Conservation (phyloP, 1,284 basidiomycete species). For the Mycena citricolor region DNA sequence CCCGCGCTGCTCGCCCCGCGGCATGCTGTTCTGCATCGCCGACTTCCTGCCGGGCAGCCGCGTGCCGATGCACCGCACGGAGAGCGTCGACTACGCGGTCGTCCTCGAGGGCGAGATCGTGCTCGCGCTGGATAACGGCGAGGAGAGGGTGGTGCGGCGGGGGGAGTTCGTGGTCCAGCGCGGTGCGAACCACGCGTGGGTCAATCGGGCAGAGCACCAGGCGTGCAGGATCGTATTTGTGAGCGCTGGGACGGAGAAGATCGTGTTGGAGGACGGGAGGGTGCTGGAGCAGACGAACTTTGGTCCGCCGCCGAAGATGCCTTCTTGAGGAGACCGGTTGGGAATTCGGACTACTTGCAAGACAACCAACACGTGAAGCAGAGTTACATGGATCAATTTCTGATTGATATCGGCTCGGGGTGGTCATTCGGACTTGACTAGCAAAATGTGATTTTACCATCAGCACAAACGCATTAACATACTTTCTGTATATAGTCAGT, state of each 20-base stretch:
- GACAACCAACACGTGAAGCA: too few species aligned
- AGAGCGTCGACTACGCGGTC: conserved; percentile 9
- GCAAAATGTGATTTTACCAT: too few species aligned
- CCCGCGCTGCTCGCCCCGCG: conserved; percentile 5
- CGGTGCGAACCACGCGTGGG: conserved; percentile 1
- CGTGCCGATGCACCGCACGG: conserved; percentile 11
- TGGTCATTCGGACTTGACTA: too few species aligned
- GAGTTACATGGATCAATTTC: too few species aligned
- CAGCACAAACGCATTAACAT: too few species aligned
- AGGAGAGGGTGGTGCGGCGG: neutral
- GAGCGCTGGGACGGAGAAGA: neutral
- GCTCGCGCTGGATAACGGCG: neutral
- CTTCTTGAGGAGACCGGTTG: neutral
- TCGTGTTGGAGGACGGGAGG: neutral
- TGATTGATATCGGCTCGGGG: too few species aligned
- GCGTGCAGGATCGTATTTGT: neutral
- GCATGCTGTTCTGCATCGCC: conserved; percentile 11
- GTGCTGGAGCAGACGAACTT: neutral
- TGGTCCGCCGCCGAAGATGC: neutral
- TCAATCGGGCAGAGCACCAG: neutral
- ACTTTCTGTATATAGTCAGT: too few species aligned
- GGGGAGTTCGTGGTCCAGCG: conserved; percentile 3
- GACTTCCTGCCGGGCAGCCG: conserved; percentile 8
- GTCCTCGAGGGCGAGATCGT: conserved; percentile 7
- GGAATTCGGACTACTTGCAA: neutral